Percentiles rank a stretch among this genome's conserved stretches.
These are phyloP conservation scores for Lipomyces chichibuensis DNA, from an alignment of 805 yeast genomes.

Conservation along the genomic window DNA sequence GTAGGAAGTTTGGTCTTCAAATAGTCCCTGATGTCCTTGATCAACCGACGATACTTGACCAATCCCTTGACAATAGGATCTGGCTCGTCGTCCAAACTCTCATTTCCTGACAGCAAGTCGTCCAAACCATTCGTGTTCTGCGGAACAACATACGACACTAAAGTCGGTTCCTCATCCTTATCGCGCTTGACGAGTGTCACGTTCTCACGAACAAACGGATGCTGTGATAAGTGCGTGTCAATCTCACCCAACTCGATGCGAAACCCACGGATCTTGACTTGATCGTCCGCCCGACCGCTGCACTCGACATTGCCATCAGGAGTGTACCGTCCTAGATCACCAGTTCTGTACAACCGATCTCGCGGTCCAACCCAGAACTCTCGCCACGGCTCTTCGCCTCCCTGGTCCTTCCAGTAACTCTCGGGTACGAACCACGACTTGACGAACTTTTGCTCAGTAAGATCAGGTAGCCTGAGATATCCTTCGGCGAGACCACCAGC, in stretches of 20 bases:
- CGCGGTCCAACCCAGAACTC: slow-evolving; percentile 89
- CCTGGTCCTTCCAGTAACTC: slow-evolving; percentile 53
- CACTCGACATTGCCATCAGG: slow-evolving; percentile 99
- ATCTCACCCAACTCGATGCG: slow-evolving; percentile 98
- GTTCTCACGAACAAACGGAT: slow-evolving; percentile 88
- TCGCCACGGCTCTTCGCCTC: slow-evolving; percentile 69
- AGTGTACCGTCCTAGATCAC: slow-evolving; percentile 93
- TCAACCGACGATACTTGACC: slow-evolving; percentile 71
- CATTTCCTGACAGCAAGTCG: slow-evolving; percentile 47
- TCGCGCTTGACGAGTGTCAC: slow-evolving; percentile 89
- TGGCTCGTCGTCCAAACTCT: slow-evolving; percentile 48
- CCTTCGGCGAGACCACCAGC: slow-evolving; percentile 99
- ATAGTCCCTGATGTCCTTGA: slow-evolving; percentile 78
- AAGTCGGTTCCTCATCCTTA: slow-evolving; percentile 87
- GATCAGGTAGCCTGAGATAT: slow-evolving; percentile 86
- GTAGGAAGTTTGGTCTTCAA: slow-evolving; percentile 87
- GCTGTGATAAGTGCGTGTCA: slow-evolving; percentile 95
- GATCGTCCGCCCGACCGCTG: slow-evolving; percentile 98
- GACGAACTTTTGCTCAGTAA: slow-evolving; percentile 84
- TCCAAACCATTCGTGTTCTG: slow-evolving; percentile 51
- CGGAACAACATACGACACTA: slow-evolving; percentile 91
- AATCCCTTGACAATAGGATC: slow-evolving; percentile 74
- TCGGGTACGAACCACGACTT: slow-evolving; percentile 84
- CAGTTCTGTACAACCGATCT: slow-evolving; percentile 94
- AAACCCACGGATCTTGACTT: slow-evolving; percentile 97